A percentile compares a stretch with the other conserved stretches of the same genome.
phyloP scores from a whole-genome alignment of 2,329 filamentous ascomycete species.

The Nemania serpens region DNA sequence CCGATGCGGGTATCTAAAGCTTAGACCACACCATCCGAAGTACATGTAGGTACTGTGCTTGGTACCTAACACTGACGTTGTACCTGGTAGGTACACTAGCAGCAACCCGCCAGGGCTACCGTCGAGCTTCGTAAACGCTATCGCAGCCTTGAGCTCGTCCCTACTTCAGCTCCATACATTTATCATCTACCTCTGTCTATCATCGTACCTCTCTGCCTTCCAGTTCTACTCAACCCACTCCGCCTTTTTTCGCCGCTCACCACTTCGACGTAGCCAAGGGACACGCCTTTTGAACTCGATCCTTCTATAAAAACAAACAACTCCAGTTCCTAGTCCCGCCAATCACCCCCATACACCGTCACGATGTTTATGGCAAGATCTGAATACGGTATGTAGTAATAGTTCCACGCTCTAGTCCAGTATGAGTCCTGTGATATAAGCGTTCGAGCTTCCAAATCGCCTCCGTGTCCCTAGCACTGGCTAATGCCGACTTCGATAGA shows the following conservation, averaged over 20 bases:
- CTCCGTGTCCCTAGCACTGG: conserved; percentile 5
- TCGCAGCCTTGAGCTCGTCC: conserved; percentile 44
- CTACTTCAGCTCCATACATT: conserved; percentile 24
- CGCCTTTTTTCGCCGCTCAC: too few species aligned
- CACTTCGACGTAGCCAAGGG: background rate
- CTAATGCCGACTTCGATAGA: conserved; percentile 61
- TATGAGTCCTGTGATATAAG: conserved; percentile 16
- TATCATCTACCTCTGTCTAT: too few species aligned
- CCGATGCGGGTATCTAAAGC: too few species aligned
- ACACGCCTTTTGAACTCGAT: background rate
- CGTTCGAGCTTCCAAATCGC: conserved; percentile 2
- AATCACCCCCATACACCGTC: conserved; percentile 48
- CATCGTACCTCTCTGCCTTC: too few species aligned
- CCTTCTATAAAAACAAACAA: background rate
- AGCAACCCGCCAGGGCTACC: background rate
- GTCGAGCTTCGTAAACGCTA: conserved; percentile 42
- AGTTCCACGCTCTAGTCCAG: conserved; percentile 31
- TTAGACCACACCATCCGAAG: background rate
- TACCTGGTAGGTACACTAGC: background rate
- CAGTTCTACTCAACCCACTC: too few species aligned
- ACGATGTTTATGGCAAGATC: conserved; percentile 99
- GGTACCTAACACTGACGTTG: too few species aligned
- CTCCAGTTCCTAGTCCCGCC: background rate
- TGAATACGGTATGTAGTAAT: conserved; percentile 84
- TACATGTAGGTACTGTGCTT: background rate